Percentiles rank a stretch among this genome's conserved stretches.
Evolutionary conservation across 1,284 basidiomycete species (phyloP).

Genomic region (Ustilago curta): DNA sequence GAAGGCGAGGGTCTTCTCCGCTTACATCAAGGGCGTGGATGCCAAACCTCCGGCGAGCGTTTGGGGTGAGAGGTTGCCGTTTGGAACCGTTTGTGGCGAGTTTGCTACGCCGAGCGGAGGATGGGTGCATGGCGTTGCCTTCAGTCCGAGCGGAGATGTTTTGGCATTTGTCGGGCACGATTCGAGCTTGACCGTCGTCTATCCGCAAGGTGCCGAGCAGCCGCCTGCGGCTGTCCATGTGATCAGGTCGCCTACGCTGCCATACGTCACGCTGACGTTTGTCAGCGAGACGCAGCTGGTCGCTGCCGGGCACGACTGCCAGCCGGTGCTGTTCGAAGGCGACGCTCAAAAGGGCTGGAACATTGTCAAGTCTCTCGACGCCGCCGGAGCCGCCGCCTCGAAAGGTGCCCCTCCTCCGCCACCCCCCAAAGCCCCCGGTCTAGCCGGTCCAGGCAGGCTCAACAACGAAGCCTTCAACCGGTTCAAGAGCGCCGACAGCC

Average conservation of each 20-base stretch:
- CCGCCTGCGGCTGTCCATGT: slow-evolving; percentile 64
- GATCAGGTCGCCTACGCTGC: slow-evolving; percentile 64
- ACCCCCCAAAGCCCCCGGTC: slow-evolving; percentile 58
- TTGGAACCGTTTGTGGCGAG: slow-evolving; percentile 97
- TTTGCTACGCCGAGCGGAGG: slow-evolving; percentile 88
- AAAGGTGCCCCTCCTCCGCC: slow-evolving; percentile 66
- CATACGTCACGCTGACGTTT: slow-evolving; percentile 74
- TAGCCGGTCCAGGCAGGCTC: slow-evolving; percentile 76
- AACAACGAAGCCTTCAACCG: slow-evolving; percentile 95
- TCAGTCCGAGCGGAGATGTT: slow-evolving; percentile 92
- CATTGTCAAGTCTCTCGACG: slow-evolving; percentile 61
- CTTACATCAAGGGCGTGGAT: slow-evolving; percentile 99
- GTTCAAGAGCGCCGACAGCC: slow-evolving; percentile 91
- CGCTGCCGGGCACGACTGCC: slow-evolving; percentile 97
- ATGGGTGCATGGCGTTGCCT: slow-evolving; percentile 95
- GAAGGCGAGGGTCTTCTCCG: slow-evolving; percentile 97
- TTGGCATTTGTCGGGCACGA: slow-evolving; percentile 87
- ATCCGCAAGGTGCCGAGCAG: slow-evolving; percentile 61
- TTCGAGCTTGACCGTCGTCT: slow-evolving; percentile 64
- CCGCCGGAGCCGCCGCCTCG: slow-evolving; percentile 58
- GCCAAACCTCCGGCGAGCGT: slow-evolving; percentile 86
- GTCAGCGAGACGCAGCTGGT: slow-evolving; percentile 77
- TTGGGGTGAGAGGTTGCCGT: slow-evolving; percentile 97
- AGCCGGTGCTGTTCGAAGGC: slow-evolving; percentile 77
- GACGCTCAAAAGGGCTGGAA: slow-evolving; percentile 58